These are phyloP conservation scores for Globomyces pollinis-pini DNA, from an alignment of 192 early-diverging fungal species.

Conservation along the genomic window DNA sequence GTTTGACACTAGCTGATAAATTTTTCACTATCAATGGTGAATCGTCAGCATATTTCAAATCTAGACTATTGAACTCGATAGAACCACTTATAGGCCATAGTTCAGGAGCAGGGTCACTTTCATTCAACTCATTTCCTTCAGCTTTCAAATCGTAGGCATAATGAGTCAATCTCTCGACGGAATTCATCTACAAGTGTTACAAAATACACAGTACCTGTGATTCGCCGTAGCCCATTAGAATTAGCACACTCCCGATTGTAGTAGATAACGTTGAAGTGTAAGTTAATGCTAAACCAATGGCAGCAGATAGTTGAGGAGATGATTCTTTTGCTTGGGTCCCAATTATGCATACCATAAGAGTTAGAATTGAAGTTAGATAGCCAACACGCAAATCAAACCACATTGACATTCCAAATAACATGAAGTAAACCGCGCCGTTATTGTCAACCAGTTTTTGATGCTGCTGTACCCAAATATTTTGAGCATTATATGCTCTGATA, in stretches of 20 bases:
- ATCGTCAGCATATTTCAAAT: conserved; percentile 12
- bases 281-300: conserved; percentile 7
- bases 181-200: too few species aligned
- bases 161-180: conserved; percentile 20
- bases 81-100: conserved; percentile 17
- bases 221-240: too few species aligned
- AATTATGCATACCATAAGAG: conserved; percentile 54
- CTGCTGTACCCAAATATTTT: conserved; percentile 22
- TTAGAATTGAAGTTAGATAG: conserved; percentile 64
- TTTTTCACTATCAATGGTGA: conserved; percentile 31
- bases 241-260: too few species aligned
- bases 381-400: conserved; percentile 61
- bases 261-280: too few species aligned
- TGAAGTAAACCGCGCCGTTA: conserved; percentile 80
- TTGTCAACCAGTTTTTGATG: conserved; percentile 39
- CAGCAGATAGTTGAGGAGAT: conserved; percentile 13
- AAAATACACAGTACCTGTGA: conserved; percentile 45
- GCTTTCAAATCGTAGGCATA: conserved; percentile 14
- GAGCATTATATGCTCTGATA: conserved; percentile 34
- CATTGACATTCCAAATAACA: conserved; percentile 78
- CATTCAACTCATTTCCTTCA: conserved; percentile 8
- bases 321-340: conserved; percentile 4
- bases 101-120: neutral
- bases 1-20: conserved; percentile 22
- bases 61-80: conserved; percentile 12